phyloP scores from a whole-genome alignment of 257 asterid genomes.

The Osmanthus fragrans region DNA sequence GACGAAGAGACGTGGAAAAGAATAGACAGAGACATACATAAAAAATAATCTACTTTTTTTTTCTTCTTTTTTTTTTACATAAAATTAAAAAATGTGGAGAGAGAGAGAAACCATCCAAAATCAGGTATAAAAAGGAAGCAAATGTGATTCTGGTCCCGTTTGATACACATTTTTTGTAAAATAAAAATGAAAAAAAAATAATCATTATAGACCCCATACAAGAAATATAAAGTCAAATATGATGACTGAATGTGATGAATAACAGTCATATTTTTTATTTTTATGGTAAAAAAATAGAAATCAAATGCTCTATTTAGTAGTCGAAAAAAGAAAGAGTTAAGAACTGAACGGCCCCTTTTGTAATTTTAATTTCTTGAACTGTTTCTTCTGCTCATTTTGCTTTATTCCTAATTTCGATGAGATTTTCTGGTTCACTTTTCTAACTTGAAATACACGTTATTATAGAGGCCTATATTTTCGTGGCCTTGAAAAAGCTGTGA shows the following conservation, averaged over 20 bases:
- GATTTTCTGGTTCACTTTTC: constrained; percentile 25
- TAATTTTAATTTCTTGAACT: constrained; percentile 7
- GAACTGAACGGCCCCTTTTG: constrained; percentile 5
- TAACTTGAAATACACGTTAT: constrained; percentile 45
- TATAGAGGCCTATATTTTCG: constrained; percentile 13
- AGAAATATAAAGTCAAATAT: too few relatives aligned
- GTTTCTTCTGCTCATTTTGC: constrained; percentile 6
- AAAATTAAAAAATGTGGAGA: not conserved
- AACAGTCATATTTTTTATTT: too few relatives aligned
- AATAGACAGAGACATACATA: constrained; percentile 27
- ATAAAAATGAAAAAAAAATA: too few relatives aligned
- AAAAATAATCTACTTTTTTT: not conserved
- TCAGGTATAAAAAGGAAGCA: constrained; percentile 42
- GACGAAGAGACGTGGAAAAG: constrained; percentile 34
- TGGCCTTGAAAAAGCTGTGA: constrained; percentile 26
- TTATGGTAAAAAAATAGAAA: too few relatives aligned
- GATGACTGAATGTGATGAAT: too few relatives aligned
- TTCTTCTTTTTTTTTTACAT: not conserved
- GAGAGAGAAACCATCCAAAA: constrained; percentile 20
- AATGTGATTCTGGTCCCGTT: too few relatives aligned
- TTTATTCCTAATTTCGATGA: constrained; percentile 23
- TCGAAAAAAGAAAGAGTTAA: not conserved
- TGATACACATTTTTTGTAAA: too few relatives aligned
- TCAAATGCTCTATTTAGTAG: constrained; percentile 2
- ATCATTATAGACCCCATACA: too few relatives aligned